These are phyloP conservation scores for Ochetophila trinervis DNA, from an alignment of 306 rosid genomes.

Conservation along the genomic window DNA sequence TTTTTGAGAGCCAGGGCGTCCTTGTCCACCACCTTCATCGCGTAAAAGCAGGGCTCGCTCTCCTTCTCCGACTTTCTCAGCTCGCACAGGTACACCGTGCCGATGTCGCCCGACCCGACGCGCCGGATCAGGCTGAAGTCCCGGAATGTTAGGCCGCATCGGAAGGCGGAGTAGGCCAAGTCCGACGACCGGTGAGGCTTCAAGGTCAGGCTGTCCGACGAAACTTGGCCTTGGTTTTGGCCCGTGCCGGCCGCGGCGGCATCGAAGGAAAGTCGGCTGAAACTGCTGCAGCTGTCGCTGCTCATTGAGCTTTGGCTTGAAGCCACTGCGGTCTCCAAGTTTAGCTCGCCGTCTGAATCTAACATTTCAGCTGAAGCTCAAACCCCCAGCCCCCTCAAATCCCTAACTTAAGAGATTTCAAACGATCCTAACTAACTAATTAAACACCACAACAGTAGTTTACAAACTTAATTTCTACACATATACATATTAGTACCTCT, in stretches of 20 bases:
- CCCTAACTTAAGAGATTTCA: too few relatives aligned
- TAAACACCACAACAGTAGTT: too few relatives aligned
- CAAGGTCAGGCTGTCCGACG: constrained; percentile 39
- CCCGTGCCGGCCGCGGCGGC: constrained; percentile 48
- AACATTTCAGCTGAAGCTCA: background rate
- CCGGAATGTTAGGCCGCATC: constrained; percentile 57
- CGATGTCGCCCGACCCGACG: constrained; percentile 91
- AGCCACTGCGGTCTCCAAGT: constrained; percentile 43
- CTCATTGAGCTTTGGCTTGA: constrained; percentile 78
- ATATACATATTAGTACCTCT: background rate
- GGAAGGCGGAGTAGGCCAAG: constrained; percentile 82
- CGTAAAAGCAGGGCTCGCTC: constrained; percentile 41
- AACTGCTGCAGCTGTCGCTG: constrained; percentile 88
- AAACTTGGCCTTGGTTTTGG: background rate
- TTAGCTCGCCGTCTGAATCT: constrained; percentile 54
- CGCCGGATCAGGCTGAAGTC: constrained; percentile 79
- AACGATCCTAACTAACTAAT: too few relatives aligned
- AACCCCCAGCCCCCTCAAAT: too few relatives aligned
- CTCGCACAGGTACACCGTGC: constrained; percentile 82
- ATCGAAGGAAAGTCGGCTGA: constrained; percentile 87
- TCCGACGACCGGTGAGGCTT: constrained; percentile 97
- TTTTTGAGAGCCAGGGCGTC: constrained; percentile 78
- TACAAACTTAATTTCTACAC: background rate
- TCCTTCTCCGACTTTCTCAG: constrained; percentile 36
- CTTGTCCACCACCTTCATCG: constrained; percentile 96